phyloP scores from a whole-genome alignment of 1,284 basidiomycete genomes.

The Papiliotrema laurentii region DNA sequence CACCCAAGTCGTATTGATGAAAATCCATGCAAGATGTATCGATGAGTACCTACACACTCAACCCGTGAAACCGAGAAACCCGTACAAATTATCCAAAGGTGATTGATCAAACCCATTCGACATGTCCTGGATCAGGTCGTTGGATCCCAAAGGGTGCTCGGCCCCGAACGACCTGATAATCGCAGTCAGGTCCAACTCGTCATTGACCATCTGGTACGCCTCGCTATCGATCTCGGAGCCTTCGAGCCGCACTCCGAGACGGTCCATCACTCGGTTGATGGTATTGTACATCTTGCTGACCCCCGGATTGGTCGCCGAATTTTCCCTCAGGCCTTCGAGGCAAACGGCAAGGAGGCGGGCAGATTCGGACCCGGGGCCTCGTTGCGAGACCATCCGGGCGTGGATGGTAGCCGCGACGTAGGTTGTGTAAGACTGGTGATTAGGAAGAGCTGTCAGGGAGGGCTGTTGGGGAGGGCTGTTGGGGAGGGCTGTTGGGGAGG shows the following conservation, averaged over 20 bases:
- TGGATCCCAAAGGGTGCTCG: background rate
- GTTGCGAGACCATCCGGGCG: conserved; percentile 31
- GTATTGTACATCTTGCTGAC: conserved; percentile 18
- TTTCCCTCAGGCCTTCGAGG: conserved; percentile 22
- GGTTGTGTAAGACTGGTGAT: conserved; percentile 34
- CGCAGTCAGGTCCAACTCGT: conserved; percentile 10
- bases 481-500: background rate
- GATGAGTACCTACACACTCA: no score
- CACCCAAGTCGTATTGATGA: no score
- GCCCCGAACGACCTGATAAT: conserved; percentile 11
- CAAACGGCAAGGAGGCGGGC: conserved; percentile 18
- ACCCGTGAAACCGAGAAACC: conserved; percentile 8
- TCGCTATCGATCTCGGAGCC: background rate
- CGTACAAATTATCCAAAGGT: conserved; percentile 6
- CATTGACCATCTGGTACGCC: background rate
- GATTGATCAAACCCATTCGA: background rate
- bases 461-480: background rate
- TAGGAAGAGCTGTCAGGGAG: background rate
- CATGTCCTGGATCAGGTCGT: background rate
- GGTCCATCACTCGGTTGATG: conserved; percentile 15
- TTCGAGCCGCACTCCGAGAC: conserved; percentile 12
- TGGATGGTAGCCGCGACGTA: conserved; percentile 38
- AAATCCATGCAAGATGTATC: no score
- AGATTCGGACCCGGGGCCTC: conserved; percentile 13
- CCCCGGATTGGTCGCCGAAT: conserved; percentile 22